These are phyloP conservation scores for Aspergillus sp. DNA, from an alignment of 2,329 filamentous ascomycete species.

Conservation along the genomic window DNA sequence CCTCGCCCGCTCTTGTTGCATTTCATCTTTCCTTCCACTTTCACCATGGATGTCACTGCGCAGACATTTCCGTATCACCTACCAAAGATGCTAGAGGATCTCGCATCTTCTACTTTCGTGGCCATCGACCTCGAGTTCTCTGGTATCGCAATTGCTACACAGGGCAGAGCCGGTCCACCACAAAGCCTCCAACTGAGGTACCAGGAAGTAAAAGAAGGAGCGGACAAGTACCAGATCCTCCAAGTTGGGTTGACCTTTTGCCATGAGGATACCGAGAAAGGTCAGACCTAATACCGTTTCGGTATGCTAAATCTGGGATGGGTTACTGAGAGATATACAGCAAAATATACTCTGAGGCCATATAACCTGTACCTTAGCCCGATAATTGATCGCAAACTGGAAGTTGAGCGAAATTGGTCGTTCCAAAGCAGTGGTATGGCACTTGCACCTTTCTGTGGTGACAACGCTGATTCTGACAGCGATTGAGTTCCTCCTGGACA, in stretches of 20 bases:
- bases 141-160: slow-evolving; percentile 58
- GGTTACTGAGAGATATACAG: slow-evolving; percentile 32
- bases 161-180: slow-evolving; percentile 49
- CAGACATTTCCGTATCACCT: slow-evolving; percentile 56
- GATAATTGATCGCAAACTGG: slow-evolving; percentile 56
- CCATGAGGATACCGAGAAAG: slow-evolving; percentile 58
- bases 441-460: background rate
- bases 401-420: slow-evolving; percentile 63
- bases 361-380: slow-evolving; percentile 70
- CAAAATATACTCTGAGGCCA: slow-evolving; percentile 61
- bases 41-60: slow-evolving; percentile 61
- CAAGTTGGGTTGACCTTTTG: slow-evolving; percentile 71
- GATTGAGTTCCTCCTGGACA: slow-evolving; percentile 62
- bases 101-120: slow-evolving; percentile 65
- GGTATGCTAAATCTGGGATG: background rate
- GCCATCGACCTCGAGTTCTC: slow-evolving; percentile 70
- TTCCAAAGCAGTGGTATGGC: slow-evolving; percentile 58
- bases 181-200: slow-evolving; percentile 63
- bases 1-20: background rate
- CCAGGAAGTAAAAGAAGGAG: slow-evolving; percentile 62
- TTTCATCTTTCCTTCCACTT: background rate
- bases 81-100: slow-evolving; percentile 60
- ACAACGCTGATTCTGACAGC: slow-evolving; percentile 41
- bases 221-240: slow-evolving; percentile 66
- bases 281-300: slow-evolving; percentile 34